Conservation (phyloP, 2,329 filamentous ascomycete species). For the Talaromyces verruculosus region DNA sequence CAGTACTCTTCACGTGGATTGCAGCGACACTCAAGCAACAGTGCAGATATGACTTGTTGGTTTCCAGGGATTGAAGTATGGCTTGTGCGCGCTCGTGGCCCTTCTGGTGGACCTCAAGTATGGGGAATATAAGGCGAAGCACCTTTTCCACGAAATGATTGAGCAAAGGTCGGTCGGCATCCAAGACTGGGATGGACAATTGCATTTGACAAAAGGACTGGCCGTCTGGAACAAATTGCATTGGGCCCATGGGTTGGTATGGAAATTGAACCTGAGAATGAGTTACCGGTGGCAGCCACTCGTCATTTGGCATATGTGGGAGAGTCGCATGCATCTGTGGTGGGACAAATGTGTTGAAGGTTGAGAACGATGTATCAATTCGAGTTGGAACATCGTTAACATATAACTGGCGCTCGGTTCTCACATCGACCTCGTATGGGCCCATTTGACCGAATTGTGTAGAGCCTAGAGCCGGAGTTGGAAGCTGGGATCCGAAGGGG, state of each 20-base stretch:
- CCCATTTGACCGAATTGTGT: slow-evolving; percentile 60
- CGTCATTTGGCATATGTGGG: slow-evolving; percentile 62
- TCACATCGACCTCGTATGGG: slow-evolving; percentile 92
- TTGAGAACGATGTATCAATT: slow-evolving; percentile 82
- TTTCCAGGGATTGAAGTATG: slow-evolving; percentile 82
- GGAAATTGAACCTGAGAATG: not conserved
- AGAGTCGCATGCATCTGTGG: slow-evolving; percentile 68
- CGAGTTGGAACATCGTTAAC: slow-evolving; percentile 86
- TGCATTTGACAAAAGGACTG: slow-evolving; percentile 48
- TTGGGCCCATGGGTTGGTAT: not conserved
- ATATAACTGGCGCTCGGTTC: slow-evolving; percentile 91
- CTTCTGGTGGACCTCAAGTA: slow-evolving; percentile 85
- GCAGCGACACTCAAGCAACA: slow-evolving; percentile 93
- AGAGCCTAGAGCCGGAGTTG: slow-evolving; percentile 57
- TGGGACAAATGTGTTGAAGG: slow-evolving; percentile 87
- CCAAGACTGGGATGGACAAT: slow-evolving; percentile 76
- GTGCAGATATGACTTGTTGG: slow-evolving; percentile 90
- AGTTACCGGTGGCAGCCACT: slow-evolving; percentile 60
- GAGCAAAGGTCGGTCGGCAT: slow-evolving; percentile 80
- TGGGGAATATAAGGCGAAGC: slow-evolving; percentile 83
- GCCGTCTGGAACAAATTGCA: slow-evolving; percentile 51
- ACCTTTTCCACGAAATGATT: slow-evolving; percentile 91
- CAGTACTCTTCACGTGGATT: slow-evolving; percentile 78
- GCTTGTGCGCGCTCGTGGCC: slow-evolving; percentile 77
- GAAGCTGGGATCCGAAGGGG: slow-evolving; percentile 43